Percentiles rank a stretch among this genome's conserved stretches.
phyloP scores from a whole-genome alignment of 768 basidiomycete genomes.

The Tulasnella calospora region DNA sequence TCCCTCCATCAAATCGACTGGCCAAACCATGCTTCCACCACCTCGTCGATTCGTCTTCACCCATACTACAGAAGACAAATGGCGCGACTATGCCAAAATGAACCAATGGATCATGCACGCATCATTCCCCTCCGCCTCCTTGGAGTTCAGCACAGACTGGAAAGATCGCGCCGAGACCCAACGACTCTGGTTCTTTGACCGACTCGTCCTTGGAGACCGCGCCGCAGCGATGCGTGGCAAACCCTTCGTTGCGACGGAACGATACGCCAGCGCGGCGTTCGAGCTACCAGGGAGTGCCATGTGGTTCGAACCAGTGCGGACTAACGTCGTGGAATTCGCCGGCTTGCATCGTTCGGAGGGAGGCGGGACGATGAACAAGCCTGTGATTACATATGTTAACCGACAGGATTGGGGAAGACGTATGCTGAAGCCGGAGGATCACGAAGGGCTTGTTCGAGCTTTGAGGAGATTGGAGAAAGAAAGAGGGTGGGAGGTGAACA shows the following conservation, averaged over 20 bases:
- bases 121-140: conserved; percentile 70
- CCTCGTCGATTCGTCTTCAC: conserved; percentile 72
- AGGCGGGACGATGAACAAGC: conserved; percentile 43
- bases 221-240: conserved; percentile 72
- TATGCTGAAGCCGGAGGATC: conserved; percentile 69
- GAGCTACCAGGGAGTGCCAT: conserved; percentile 64
- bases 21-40: conserved; percentile 66
- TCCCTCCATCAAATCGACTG: conserved; percentile 56
- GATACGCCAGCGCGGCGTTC: conserved; percentile 72
- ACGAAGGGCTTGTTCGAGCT: conserved; percentile 72
- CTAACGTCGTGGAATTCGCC: conserved; percentile 38
- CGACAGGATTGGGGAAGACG: conserved; percentile 84
- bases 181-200: conserved; percentile 72
- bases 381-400: conserved; percentile 90
- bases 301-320: conserved; percentile 64
- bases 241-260: conserved; percentile 63
- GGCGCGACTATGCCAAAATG: conserved; percentile 90
- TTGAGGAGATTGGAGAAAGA: conserved; percentile 51
- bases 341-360: conserved; percentile 36
- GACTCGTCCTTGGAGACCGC: conserved; percentile 83
- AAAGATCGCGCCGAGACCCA: conserved; percentile 66
- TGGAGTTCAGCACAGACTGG: conserved; percentile 84
- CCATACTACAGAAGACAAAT: conserved; percentile 66
- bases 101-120: conserved; percentile 80
- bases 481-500: conserved; percentile 67